Percentiles rank a stretch among this genome's conserved stretches.
phyloP scores from a whole-genome alignment of 2,329 filamentous ascomycete genomes.

The Phoma sp. region DNA sequence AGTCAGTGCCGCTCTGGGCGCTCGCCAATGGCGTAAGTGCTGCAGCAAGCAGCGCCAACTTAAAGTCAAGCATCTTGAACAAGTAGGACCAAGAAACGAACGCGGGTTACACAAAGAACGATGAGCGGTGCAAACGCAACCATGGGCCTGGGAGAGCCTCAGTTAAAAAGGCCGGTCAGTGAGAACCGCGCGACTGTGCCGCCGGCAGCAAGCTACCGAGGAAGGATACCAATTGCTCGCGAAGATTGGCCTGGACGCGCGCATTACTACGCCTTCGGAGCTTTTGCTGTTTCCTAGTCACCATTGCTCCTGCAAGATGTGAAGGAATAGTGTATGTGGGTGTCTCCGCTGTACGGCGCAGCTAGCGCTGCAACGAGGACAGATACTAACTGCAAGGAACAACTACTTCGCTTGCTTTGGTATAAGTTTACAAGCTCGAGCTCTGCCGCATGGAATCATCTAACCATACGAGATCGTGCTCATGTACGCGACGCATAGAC shows the following conservation, averaged over 20 bases:
- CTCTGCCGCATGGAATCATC: neutral
- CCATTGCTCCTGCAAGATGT: neutral
- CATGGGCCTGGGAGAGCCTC: neutral
- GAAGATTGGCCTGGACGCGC: neutral
- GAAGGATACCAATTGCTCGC: neutral
- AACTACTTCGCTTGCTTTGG: neutral
- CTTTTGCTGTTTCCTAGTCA: neutral
- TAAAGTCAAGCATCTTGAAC: conserved; percentile 15
- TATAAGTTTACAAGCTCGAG: neutral
- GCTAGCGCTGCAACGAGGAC: neutral
- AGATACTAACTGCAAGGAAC: neutral
- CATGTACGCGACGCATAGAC: neutral
- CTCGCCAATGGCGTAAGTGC: conserved; percentile 9
- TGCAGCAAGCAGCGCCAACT: conserved; percentile 16
- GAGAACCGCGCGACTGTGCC: neutral
- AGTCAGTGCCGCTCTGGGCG: neutral
- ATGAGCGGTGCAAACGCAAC: neutral
- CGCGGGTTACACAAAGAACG: neutral
- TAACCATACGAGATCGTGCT: neutral
- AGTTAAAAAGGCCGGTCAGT: neutral
- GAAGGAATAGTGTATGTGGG: conserved; percentile 3
- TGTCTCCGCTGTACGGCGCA: neutral
- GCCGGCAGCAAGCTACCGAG: neutral
- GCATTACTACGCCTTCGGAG: conserved; percentile 1
- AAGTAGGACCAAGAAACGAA: neutral